phyloP scores from a whole-genome alignment of 441 rosid species.

The Heliophila coronopifolia region DNA sequence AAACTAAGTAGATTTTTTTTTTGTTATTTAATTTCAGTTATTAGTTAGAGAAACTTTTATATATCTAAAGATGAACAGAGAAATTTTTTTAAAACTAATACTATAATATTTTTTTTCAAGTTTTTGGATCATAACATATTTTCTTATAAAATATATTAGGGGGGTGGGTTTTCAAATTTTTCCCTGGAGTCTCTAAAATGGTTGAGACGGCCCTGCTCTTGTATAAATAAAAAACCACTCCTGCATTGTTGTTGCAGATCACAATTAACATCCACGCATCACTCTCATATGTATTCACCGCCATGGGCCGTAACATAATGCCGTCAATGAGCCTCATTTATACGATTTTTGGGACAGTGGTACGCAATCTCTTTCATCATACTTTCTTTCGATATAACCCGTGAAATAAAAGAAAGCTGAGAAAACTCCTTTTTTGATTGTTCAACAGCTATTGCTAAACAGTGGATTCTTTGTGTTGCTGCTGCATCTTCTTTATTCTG shows the following conservation, averaged over 20 bases:
- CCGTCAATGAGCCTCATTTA: slow-evolving; percentile 78
- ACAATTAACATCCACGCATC: slow-evolving; percentile 84
- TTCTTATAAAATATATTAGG: no score
- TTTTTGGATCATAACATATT: no score
- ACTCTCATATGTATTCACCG: slow-evolving; percentile 57
- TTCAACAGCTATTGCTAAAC: slow-evolving; percentile 67
- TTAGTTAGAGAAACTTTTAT: no score
- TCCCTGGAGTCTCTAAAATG: no score
- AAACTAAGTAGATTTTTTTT: no score
- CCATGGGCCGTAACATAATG: slow-evolving; percentile 57
- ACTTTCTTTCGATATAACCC: not conserved
- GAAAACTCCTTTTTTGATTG: slow-evolving; percentile 6
- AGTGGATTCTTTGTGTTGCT: slow-evolving; percentile 71
- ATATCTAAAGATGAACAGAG: no score
- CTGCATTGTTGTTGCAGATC: slow-evolving; percentile 46
- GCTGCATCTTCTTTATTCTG: slow-evolving; percentile 65
- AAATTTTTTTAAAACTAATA: no score
- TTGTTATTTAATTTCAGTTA: no score
- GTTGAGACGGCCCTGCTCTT: no score
- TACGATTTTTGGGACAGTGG: slow-evolving; percentile 64
- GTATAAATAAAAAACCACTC: no score
- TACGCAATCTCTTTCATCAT: slow-evolving; percentile 22
- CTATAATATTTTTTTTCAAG: no score
- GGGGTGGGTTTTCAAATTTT: no score
- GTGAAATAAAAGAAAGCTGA: slow-evolving; percentile 4